Conservation (phyloP, 1,139 yeast species). For the Geotrichum citri-aurantii region DNA sequence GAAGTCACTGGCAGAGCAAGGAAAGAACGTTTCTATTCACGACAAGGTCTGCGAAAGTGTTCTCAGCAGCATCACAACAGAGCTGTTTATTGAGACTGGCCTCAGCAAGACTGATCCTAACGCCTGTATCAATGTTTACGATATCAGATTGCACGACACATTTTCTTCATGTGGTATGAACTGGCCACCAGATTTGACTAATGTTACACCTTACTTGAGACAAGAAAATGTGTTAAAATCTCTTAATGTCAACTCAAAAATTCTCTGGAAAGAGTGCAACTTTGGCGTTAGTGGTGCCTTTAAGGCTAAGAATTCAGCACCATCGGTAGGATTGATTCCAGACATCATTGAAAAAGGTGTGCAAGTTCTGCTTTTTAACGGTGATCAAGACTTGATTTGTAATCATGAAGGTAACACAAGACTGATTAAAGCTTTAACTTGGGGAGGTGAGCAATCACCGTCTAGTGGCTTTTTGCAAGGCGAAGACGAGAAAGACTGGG, state of each 20-base stretch:
- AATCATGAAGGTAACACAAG: slow-evolving; percentile 71
- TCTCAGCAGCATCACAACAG: slow-evolving; percentile 24
- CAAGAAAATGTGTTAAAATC: slow-evolving; percentile 50
- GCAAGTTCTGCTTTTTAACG: slow-evolving; percentile 71
- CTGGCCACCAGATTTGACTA: slow-evolving; percentile 76
- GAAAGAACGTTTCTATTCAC: slow-evolving; percentile 28
- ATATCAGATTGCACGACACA: slow-evolving; percentile 60
- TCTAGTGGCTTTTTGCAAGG: slow-evolving; percentile 27
- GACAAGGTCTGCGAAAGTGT: slow-evolving; percentile 32
- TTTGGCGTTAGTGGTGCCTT: slow-evolving; percentile 50
- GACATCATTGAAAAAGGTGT: slow-evolving; percentile 48
- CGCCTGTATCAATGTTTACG: slow-evolving; percentile 75
- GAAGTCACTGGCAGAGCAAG: slow-evolving; percentile 20
- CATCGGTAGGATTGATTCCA: slow-evolving; percentile 64
- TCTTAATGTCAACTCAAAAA: slow-evolving; percentile 37
- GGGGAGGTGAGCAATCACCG: slow-evolving; percentile 50
- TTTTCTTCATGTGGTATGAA: slow-evolving; percentile 87
- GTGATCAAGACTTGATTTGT: slow-evolving; percentile 84
- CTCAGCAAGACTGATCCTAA: slow-evolving; percentile 26
- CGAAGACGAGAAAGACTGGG: slow-evolving; percentile 24
- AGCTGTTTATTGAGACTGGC: slow-evolving; percentile 19
- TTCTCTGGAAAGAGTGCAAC: slow-evolving; percentile 73
- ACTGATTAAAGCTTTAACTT: slow-evolving; percentile 53
- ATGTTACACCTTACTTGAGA: slow-evolving; percentile 57
- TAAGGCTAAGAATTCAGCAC: slow-evolving; percentile 48